Conservation (phyloP, 2,329 filamentous ascomycete species). For the Monascus ruber region DNA sequence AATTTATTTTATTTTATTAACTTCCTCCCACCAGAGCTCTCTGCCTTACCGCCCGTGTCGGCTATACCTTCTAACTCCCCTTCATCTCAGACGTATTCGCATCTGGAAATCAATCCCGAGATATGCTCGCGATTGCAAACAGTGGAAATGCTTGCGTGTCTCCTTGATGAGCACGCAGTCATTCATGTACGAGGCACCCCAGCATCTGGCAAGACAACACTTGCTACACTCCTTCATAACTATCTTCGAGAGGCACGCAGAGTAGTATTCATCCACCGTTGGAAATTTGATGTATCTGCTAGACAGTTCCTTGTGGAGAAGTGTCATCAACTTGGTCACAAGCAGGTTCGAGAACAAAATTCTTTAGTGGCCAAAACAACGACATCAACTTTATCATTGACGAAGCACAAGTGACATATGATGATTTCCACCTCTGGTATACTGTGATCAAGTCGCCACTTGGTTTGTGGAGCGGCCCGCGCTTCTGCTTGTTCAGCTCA, state of each 20-base stretch:
- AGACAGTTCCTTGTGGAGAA: background rate
- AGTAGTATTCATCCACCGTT: background rate
- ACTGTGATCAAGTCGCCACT: slow-evolving; percentile 2
- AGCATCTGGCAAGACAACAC: slow-evolving; percentile 3
- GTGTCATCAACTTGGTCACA: background rate
- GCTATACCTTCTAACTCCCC: slow-evolving; percentile 35
- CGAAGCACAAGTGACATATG: slow-evolving; percentile 4
- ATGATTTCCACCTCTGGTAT: slow-evolving; percentile 3
- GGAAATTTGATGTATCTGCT: background rate
- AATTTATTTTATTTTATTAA: no score
- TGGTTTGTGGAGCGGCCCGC: slow-evolving; percentile 1
- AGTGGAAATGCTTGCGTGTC: slow-evolving; percentile 1
- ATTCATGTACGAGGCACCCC: slow-evolving; percentile 4
- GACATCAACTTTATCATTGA: slow-evolving; percentile 5
- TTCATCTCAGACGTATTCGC: slow-evolving; percentile 1
- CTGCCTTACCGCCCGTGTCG: background rate
- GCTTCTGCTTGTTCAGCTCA: slow-evolving; percentile 5
- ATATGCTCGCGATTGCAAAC: background rate
- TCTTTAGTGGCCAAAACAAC: background rate
- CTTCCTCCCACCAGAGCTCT: background rate
- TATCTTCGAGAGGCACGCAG: slow-evolving; percentile 1
- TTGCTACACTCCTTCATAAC: slow-evolving; percentile 3
- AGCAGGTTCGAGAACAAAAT: background rate
- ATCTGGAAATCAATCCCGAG: background rate
- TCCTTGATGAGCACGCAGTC: slow-evolving; percentile 2